A percentile compares a stretch with the other conserved stretches of the same genome.
Conservation (phyloP, 2,329 filamentous ascomycete species). For the Aureobasidium sp. region DNA sequence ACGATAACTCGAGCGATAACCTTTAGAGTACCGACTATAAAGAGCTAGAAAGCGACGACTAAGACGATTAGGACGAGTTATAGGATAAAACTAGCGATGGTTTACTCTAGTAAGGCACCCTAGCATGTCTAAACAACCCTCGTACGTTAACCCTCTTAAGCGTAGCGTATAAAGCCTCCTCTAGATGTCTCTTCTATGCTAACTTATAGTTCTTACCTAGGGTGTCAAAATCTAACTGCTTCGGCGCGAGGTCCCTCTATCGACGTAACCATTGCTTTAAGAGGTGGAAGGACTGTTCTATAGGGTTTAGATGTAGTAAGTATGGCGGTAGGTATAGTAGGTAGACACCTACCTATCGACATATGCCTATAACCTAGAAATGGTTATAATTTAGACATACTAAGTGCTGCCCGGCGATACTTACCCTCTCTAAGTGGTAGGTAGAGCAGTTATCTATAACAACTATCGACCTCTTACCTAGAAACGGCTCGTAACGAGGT, state of each 20-base stretch:
- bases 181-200: neutral
- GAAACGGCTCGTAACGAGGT: neutral
- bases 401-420: neutral
- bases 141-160: neutral
- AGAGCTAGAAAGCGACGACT: neutral
- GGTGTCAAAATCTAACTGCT: neutral
- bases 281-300: neutral
- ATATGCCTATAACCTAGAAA: neutral
- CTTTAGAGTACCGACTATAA: neutral
- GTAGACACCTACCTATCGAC: neutral
- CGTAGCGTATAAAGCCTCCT: neutral
- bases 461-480: neutral
- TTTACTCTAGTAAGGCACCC: neutral
- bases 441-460: constrained; percentile 1
- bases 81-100: neutral
- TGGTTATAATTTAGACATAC: neutral
- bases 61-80: neutral
- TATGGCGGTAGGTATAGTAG: neutral
- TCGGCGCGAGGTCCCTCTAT: neutral
- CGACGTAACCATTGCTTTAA: neutral
- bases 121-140: neutral
- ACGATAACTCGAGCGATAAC: neutral
- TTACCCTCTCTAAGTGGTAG: neutral
- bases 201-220: neutral
- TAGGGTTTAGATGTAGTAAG: neutral